Conservation (phyloP, 352 stramenopile species). For the Globisporangium echinulatum region DNA sequence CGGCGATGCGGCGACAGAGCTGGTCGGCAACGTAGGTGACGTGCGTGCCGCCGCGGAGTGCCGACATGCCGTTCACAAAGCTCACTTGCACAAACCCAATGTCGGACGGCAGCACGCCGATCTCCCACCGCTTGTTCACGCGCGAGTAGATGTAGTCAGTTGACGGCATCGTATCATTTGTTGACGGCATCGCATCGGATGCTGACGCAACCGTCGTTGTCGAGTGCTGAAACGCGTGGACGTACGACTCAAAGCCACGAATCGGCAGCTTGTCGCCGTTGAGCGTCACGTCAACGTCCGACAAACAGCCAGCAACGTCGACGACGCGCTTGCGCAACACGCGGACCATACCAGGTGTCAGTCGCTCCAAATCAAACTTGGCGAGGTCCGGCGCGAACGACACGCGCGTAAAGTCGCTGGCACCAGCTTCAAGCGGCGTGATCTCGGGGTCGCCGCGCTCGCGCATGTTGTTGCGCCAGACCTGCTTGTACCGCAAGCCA, state of each 20-base stretch:
- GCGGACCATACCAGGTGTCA: constrained; percentile 91
- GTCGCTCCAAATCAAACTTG: constrained; percentile 93
- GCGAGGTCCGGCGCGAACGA: constrained; percentile 96
- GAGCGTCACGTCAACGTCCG: constrained; percentile 89
- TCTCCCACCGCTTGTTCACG: constrained; percentile 94
- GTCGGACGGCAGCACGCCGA: constrained; percentile 89
- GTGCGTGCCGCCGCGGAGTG: constrained; percentile 95
- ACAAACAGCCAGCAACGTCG: constrained; percentile 97
- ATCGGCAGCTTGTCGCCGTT: constrained; percentile 87
- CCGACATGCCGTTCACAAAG: constrained; percentile 99
- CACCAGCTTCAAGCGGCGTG: constrained; percentile 62
- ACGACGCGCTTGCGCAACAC: constrained; percentile 97
- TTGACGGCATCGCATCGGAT: not conserved
- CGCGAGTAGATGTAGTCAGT: constrained; percentile 89
- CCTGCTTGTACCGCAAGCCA: constrained; percentile 84
- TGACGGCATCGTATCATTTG: no score
- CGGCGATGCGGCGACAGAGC: constrained; percentile 81
- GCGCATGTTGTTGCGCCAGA: constrained; percentile 97
- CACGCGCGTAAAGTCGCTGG: constrained; percentile 95
- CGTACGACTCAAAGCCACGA: constrained; percentile 96
- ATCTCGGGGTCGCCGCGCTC: constrained; percentile 83
- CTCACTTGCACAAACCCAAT: constrained; percentile 95
- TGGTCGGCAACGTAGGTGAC: constrained; percentile 88
- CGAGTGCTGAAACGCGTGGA: constrained; percentile 82
- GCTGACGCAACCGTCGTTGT: constrained; percentile 24